Percentiles rank a stretch among this genome's conserved stretches.
Conservation (phyloP, 257 asterid genomes). For the Plantago major region DNA sequence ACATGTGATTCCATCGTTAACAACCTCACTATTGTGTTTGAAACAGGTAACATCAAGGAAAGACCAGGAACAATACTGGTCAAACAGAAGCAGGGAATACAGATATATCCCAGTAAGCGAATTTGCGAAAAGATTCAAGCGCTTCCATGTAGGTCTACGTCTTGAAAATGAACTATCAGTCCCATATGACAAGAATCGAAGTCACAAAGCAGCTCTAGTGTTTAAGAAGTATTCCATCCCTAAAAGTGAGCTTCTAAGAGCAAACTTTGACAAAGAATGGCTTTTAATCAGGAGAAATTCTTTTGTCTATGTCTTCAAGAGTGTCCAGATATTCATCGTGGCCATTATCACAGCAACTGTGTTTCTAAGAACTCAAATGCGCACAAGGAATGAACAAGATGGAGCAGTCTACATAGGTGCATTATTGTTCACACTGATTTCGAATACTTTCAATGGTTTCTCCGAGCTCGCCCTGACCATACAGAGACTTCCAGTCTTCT, state of each 20-base stretch:
- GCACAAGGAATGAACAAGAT: conserved; percentile 26
- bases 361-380: conserved; percentile 41
- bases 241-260: conserved; percentile 28
- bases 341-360: conserved; percentile 32
- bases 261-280: conserved; percentile 44
- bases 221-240: conserved; percentile 40
- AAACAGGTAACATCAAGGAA: conserved; percentile 35
- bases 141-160: conserved; percentile 35
- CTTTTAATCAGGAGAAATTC: conserved; percentile 41
- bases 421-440: conserved; percentile 32
- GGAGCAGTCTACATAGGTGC: conserved; percentile 41
- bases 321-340: conserved; percentile 28
- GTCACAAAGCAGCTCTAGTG: conserved; percentile 36
- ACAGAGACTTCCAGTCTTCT: conserved; percentile 42
- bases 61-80: conserved; percentile 53
- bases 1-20: neutral
- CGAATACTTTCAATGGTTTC: conserved; percentile 43
- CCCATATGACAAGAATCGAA: conserved; percentile 36
- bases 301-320: conserved; percentile 40
- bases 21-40: neutral
- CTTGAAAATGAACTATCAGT: conserved; percentile 27
- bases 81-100: conserved; percentile 26
- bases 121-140: conserved; percentile 30
- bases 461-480: conserved; percentile 38
- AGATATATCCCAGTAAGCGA: conserved; percentile 31